phyloP scores from a whole-genome alignment of 2,329 filamentous ascomycete genomes.

The Cercospora sp. region DNA sequence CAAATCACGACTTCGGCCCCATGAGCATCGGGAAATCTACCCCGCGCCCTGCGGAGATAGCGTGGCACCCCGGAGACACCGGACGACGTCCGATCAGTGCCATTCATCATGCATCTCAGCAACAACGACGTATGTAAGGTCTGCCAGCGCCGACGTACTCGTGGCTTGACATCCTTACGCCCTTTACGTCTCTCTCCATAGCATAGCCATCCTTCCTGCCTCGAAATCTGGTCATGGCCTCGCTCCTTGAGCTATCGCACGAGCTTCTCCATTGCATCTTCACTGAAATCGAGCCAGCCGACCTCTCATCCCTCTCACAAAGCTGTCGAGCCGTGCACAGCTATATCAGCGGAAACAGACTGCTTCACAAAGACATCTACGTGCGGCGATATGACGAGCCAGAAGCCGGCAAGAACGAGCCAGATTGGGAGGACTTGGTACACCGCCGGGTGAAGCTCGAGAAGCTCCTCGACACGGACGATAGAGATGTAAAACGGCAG shows the following conservation, averaged over 20 bases:
- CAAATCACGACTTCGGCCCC: neutral
- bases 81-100: neutral
- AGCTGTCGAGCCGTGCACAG: conserved; percentile 56
- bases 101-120: neutral
- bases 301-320: conserved; percentile 55
- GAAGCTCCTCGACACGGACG: conserved; percentile 49
- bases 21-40: neutral
- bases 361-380: conserved; percentile 65
- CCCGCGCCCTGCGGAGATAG: neutral
- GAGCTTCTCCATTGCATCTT: conserved; percentile 67
- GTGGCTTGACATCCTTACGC: neutral
- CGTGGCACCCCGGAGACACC: neutral
- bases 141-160: neutral
- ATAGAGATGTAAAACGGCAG: conserved; percentile 46
- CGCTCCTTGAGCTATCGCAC: conserved; percentile 53
- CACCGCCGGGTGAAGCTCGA: conserved; percentile 41
- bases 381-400: conserved; percentile 44
- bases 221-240: conserved; percentile 34
- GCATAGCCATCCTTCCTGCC: neutral
- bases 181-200: neutral
- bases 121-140: neutral
- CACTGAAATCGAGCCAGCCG: conserved; percentile 55
- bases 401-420: conserved; percentile 22
- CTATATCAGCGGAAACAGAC: conserved; percentile 58
- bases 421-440: conserved; percentile 42